A percentile compares a stretch with the other conserved stretches of the same genome.
phyloP scores from a whole-genome alignment of 371 early-diverging fungal species.

The Chytridiales sp. region DNA sequence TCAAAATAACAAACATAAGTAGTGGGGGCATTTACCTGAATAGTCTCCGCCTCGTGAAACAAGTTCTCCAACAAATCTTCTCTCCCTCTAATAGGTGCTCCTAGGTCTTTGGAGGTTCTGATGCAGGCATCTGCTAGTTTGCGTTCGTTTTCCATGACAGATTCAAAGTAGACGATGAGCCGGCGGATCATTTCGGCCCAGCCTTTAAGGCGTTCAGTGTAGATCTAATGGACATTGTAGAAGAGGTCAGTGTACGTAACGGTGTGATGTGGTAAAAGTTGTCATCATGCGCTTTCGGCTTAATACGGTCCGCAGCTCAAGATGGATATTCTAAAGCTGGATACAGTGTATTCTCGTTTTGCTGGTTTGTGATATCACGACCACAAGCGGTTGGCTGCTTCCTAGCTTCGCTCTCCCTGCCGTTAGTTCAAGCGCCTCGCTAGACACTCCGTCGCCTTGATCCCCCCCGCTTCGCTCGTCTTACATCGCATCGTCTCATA shows the following conservation, averaged over 20 bases:
- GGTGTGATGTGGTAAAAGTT: too few species aligned
- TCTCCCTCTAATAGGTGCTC: conserved; percentile 18
- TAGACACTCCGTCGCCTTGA: neutral
- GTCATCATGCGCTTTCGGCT: neutral
- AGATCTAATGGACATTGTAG: conserved; percentile 27
- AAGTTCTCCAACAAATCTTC: conserved; percentile 31
- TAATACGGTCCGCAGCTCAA: neutral
- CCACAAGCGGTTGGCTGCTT: too few species aligned
- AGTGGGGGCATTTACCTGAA: conserved; percentile 30
- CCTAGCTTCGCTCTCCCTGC: neutral
- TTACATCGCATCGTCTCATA: neutral
- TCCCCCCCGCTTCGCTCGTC: neutral
- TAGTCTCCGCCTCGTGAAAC: conserved; percentile 36
- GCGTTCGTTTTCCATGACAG: conserved; percentile 38
- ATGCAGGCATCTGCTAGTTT: conserved; percentile 33
- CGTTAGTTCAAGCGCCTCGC: neutral
- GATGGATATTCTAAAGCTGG: neutral
- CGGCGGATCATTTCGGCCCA: conserved; percentile 41
- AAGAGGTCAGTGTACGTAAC: too few species aligned
- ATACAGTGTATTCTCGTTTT: neutral
- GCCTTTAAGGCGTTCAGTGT: conserved; percentile 39
- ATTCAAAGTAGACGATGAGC: conserved; percentile 37
- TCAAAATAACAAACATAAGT: neutral
- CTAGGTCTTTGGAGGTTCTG: conserved; percentile 30
- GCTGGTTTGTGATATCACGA: neutral